A percentile compares a stretch with the other conserved stretches of the same genome.
These are phyloP conservation scores for Taxillus chinensis DNA, from an alignment of 164 flowering plant species.

Conservation along the genomic window DNA sequence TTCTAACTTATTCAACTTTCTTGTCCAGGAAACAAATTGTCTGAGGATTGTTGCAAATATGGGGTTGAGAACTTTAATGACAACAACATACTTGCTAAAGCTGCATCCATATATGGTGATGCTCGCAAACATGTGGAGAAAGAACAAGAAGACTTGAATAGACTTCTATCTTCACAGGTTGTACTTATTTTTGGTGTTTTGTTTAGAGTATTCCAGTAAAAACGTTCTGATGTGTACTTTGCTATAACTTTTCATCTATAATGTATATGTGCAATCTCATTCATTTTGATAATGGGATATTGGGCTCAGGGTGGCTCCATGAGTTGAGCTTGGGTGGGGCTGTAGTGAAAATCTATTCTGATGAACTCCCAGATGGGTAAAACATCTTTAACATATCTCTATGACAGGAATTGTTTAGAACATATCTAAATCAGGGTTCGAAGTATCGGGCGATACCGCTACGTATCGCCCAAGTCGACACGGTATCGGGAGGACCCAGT, in stretches of 20 bases:
- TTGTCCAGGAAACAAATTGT: constrained; percentile 67
- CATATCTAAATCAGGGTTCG: too few species aligned
- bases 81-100: constrained; percentile 61
- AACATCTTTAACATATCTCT: too few species aligned
- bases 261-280: neutral
- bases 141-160: constrained; percentile 84
- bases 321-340: too few species aligned
- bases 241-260: neutral
- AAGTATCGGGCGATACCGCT: too few species aligned
- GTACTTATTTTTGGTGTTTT: neutral
- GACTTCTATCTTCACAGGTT: constrained; percentile 62
- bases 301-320: neutral
- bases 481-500: too few species aligned
- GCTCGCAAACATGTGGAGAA: constrained; percentile 75
- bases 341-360: too few species aligned
- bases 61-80: constrained; percentile 64
- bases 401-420: too few species aligned
- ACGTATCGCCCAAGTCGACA: too few species aligned
- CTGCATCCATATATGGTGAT: constrained; percentile 82
- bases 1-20: neutral
- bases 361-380: too few species aligned
- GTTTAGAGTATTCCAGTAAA: neutral
- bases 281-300: neutral
- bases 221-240: neutral
- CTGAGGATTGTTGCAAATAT: constrained; percentile 85